A percentile compares a stretch with the other conserved stretches of the same genome.
Conservation (phyloP, 169 alveolate species). For the Cryptosporidium meleagridis region DNA sequence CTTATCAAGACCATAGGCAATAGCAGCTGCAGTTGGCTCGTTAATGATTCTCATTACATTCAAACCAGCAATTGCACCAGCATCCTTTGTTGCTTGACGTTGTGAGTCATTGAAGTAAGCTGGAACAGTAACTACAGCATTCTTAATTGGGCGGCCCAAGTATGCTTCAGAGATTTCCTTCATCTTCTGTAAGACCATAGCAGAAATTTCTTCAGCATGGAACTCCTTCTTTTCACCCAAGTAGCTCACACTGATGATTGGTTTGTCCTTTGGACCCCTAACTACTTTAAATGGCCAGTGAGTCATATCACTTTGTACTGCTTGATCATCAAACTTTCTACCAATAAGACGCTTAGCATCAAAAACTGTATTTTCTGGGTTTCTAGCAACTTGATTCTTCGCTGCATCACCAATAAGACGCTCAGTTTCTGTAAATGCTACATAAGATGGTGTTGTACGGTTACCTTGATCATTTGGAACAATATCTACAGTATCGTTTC, state of each 20-base stretch:
- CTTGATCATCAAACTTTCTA: conserved; percentile 93
- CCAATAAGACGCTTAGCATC: conserved; percentile 99
- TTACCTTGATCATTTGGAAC: conserved; percentile 95
- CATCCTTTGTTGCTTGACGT: conserved; percentile 99
- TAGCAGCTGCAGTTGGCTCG: conserved; percentile 99
- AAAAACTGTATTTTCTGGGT: conserved; percentile 97
- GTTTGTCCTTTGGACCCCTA: conserved; percentile 93
- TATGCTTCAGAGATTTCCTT: conserved; percentile 97
- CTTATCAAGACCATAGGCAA: conserved; percentile 98
- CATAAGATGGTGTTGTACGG: conserved; percentile 98
- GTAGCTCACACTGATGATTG: conserved; percentile 92
- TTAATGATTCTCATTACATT: conserved; percentile 97
- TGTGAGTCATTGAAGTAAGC: conserved; percentile 99
- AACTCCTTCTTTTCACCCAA: conserved; percentile 91
- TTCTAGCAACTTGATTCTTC: conserved; percentile 95
- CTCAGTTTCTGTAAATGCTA: conserved; percentile 96
- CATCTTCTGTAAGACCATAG: conserved; percentile 97
- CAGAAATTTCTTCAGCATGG: conserved; percentile 99
- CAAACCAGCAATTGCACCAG: conserved; percentile 98
- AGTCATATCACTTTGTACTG: conserved; percentile 95
- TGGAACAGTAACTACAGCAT: conserved; percentile 96
- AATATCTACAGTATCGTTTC: conserved; percentile 97
- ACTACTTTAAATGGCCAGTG: conserved; percentile 94
- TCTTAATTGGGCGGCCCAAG: conserved; percentile 94
- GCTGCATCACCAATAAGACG: conserved; percentile 98